Evolutionary conservation across 306 rosid genomes (phyloP).

Genomic region (Gastrolobium villosum): DNA sequence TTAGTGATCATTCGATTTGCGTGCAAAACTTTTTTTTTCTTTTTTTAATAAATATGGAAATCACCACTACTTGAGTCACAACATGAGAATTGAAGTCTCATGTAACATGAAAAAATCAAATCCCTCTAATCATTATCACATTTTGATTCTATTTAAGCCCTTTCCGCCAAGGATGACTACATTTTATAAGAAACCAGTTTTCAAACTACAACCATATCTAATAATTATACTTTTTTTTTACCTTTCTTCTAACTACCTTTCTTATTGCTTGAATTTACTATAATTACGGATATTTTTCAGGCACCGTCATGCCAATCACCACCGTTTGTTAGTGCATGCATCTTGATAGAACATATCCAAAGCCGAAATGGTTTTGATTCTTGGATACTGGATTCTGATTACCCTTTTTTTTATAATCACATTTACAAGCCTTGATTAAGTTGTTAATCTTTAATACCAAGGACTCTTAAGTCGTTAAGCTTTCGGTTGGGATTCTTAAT

Average conservation of each 20-base stretch:
- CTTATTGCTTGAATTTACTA: constrained; percentile 37
- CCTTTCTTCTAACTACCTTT: neutral
- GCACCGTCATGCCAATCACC: constrained; percentile 53
- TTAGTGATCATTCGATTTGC: too few relatives aligned
- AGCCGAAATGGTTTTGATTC: constrained; percentile 45
- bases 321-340: constrained; percentile 31
- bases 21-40: too few relatives aligned
- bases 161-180: constrained; percentile 68
- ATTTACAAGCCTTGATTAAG: constrained; percentile 8
- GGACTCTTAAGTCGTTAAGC: constrained; percentile 20
- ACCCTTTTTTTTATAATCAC: neutral
- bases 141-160: constrained; percentile 49
- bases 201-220: constrained; percentile 46
- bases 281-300: constrained; percentile 44
- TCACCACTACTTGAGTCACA: too few relatives aligned
- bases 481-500: constrained; percentile 48
- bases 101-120: too few relatives aligned
- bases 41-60: too few relatives aligned
- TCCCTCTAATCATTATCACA: constrained; percentile 47
- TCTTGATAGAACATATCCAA: constrained; percentile 48
- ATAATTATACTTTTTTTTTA: constrained; percentile 26
- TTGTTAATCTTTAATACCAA: constrained; percentile 18
- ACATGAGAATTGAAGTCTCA: too few relatives aligned
- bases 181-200: constrained; percentile 47
- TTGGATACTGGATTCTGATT: constrained; percentile 47